phyloP scores from a whole-genome alignment of 495 filamentous ascomycete genomes.

The Aspergillus cristatus region DNA sequence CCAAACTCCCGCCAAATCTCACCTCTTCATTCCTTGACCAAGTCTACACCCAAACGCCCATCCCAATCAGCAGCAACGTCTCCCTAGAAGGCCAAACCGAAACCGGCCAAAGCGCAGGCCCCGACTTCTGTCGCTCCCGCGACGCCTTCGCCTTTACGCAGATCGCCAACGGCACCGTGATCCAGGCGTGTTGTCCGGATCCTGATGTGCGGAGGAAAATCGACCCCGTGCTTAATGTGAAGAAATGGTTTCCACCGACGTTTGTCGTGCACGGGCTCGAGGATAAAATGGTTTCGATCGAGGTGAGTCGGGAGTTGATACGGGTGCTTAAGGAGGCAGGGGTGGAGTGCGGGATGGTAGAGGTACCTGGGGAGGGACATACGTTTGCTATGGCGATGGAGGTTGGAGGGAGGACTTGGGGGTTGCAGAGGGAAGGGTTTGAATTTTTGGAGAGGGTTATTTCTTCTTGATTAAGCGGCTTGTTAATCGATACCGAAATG shows the following conservation, averaged over 20 bases:
- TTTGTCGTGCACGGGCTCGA: slow-evolving; percentile 22
- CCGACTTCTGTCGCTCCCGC: slow-evolving; percentile 21
- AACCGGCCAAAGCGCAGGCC: slow-evolving; percentile 11
- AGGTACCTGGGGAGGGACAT: slow-evolving; percentile 26
- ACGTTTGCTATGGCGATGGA: slow-evolving; percentile 29
- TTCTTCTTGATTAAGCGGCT: background rate
- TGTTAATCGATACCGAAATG: too few species aligned
- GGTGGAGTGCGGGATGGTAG: slow-evolving; percentile 23
- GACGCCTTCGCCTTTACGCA: slow-evolving; percentile 29
- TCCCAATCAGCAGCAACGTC: slow-evolving; percentile 22
- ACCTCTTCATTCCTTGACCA: slow-evolving; percentile 11
- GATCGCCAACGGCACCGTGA: slow-evolving; percentile 22
- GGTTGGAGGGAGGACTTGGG: slow-evolving; percentile 26
- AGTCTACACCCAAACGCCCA: slow-evolving; percentile 18
- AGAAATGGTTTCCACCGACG: slow-evolving; percentile 18
- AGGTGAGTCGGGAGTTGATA: slow-evolving; percentile 18
- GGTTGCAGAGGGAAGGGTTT: slow-evolving; percentile 26
- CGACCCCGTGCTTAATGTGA: slow-evolving; percentile 17
- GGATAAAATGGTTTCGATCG: slow-evolving; percentile 21
- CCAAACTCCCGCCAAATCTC: slow-evolving; percentile 14
- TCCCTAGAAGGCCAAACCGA: slow-evolving; percentile 26
- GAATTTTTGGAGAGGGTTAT: slow-evolving; percentile 26
- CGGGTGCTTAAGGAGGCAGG: slow-evolving; percentile 10
- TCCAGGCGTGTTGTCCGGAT: slow-evolving; percentile 17
- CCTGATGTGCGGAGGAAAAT: slow-evolving; percentile 8